Evolutionary conservation across 768 basidiomycete species (phyloP).

Genomic region (Boletus edulis): DNA sequence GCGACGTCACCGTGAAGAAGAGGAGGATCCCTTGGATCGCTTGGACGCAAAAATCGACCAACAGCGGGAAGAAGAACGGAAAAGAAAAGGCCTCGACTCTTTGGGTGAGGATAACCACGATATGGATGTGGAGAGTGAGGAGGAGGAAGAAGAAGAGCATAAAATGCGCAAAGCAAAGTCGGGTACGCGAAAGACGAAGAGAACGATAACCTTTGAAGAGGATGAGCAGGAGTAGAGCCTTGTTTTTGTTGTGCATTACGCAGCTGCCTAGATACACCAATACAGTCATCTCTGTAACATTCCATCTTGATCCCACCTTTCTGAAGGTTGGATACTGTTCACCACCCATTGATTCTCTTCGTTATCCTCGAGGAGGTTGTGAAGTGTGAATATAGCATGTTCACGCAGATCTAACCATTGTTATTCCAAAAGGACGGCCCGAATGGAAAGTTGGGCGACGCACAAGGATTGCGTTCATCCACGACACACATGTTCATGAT

Average conservation of each 20-base stretch:
- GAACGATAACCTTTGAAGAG: conserved; percentile 52
- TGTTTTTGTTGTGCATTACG: neutral
- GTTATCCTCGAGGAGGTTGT: conserved; percentile 76
- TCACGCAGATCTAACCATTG: conserved; percentile 67
- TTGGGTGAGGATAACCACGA: conserved; percentile 39
- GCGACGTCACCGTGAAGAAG: conserved; percentile 40
- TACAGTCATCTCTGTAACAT: conserved; percentile 38
- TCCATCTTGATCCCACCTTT: conserved; percentile 57
- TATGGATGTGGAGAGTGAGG: conserved; percentile 76
- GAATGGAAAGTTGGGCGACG: conserved; percentile 33
- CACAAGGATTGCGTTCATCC: conserved; percentile 92
- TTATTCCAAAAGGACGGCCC: conserved; percentile 4
- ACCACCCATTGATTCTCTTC: conserved; percentile 78
- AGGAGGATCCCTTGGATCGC: conserved; percentile 59
- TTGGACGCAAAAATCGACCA: conserved; percentile 66
- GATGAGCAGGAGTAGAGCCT: conserved; percentile 47
- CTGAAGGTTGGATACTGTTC: conserved; percentile 62
- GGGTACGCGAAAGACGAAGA: conserved; percentile 50
- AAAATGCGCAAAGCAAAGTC: conserved; percentile 57
- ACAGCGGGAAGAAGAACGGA: conserved; percentile 51
- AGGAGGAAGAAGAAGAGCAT: conserved; percentile 63
- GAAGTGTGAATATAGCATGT: conserved; percentile 84
- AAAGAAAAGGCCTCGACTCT: conserved; percentile 36
- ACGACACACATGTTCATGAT: conserved; percentile 87
- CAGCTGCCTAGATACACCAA: conserved; percentile 22